Evolutionary conservation across 1,284 basidiomycete genomes (phyloP), one percentile per base, ranked within the genome.

Genomic region (Filobasidium uniguttulatum): DNA sequence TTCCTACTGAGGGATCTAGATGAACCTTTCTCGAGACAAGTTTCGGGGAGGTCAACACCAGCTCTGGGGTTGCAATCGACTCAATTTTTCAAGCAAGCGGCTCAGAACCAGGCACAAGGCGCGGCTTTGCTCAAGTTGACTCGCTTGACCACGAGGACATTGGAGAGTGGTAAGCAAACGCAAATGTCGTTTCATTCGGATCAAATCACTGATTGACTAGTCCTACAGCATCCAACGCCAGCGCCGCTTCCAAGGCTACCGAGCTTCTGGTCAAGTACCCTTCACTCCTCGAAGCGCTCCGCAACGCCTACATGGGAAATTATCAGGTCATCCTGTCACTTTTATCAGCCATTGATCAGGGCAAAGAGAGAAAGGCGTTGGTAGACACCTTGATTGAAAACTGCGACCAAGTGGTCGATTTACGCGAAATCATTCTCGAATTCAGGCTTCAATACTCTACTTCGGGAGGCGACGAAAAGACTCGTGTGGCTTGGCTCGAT

Each of bases 281-380:
- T 0, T 70, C 77, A 1, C 71, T 94, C 1, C 73, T 94, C 31
- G 88, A 94, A 51, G 84, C 81, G 58, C 72, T 97, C 5, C 77
- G 87, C 49, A 87, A 81, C 59, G 87, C 87, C 0, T 78, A 87
- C 57, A 78, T 82, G 74, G 91, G 91, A 38, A 88, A 85, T 59
- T 97, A 93, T 63, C 81, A 88, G 45, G 73, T 91, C 38, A 81
- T 97, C 23, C 76, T 94, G 23, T 88, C 86, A 61, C 75, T 97
- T 23, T 73, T 96, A 2, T 89, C 90, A 9, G 88, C 82, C 57
- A 70, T 96, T 35, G 90, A 94, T 59, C 75, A 83, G 50, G 91
- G 90, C 0, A 68, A 81, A 22, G 75, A 79, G 58, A 77, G 82
- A 12, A 97, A 97, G 72, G 79, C 75, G 46, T 72, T 94, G 1